Base-by-base conservation (phyloP, 768 basidiomycete genomes). In the Postia placenta region DNA sequence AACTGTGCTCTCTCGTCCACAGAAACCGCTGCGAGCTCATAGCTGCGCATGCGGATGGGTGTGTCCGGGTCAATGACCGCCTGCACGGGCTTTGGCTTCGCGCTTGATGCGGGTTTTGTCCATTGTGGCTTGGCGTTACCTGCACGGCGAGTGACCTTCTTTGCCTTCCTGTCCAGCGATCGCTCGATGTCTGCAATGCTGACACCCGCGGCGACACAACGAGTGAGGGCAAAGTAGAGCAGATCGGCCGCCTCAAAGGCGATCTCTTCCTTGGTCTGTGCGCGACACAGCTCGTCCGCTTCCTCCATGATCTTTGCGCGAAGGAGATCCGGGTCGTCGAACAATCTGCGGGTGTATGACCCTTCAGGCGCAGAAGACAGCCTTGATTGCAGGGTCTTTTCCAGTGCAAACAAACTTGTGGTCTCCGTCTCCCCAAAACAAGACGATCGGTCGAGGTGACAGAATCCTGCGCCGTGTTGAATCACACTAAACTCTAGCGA, bases 231-330 rank as follows among this genome's bases (percentile, higher is more conserved):
- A 62, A 99, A 99, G 71, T 98, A 99, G 36, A 95, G 60, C 20
- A 99, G 72, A 68, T 99, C 96, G 1, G 94, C 95, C 5, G 93
- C 90, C 67, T 99, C 96, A 53, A 94, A 95, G 1, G 93, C 88
- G 14, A 96, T 72, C 25, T 97, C 90, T 42, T 87, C 82, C 60
- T 79, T 79, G 1, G 80, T 79, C 56, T 80, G 72, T 20, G 91
- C 91, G 15, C 75, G 74, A 63, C 92, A 95, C n/a, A 99, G 77
- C 66, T 99, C 96, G 58, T 95, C 90, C 0, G 96, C 96, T 65
- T 99, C 96, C 67, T 99, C 96, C 83, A 88, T 91, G 55, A 99
- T 92, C 74, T 99, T 99, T 45, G 92, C 85, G 40, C 75, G 79
- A 39, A 98, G 72, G n/a, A 99, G 74, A 40, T 75, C 77, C 4